Evolutionary conservation across 2,329 filamentous ascomycete genomes (phyloP).

Genomic region (Hypoxylon rubiginosum): DNA sequence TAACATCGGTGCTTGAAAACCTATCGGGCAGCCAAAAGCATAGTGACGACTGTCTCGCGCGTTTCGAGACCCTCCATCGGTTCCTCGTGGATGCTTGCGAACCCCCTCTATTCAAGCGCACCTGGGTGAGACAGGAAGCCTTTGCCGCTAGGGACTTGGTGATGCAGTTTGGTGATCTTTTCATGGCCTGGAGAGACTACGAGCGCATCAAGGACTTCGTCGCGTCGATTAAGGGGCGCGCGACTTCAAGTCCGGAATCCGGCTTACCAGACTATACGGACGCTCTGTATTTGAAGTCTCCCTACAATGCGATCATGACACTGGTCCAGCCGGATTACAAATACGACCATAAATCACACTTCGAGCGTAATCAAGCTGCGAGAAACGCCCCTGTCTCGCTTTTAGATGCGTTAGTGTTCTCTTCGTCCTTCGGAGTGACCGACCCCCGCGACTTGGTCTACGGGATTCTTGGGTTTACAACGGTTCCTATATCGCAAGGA

Average conservation of each 20-base stretch:
- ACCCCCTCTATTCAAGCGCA: constrained; percentile 31
- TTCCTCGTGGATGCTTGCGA: constrained; percentile 21
- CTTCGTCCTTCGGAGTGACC: constrained; percentile 28
- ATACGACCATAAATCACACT: constrained; percentile 11
- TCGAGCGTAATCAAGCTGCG: background rate
- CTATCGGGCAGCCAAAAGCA: constrained; percentile 18
- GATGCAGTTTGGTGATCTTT: constrained; percentile 26
- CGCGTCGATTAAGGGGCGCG: background rate
- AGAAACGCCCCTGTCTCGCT: constrained; percentile 21
- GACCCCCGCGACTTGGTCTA: constrained; percentile 31
- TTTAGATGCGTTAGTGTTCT: constrained; percentile 25
- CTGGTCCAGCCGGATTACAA: constrained; percentile 25
- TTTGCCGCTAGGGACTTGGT: constrained; percentile 27
- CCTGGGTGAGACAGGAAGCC: constrained; percentile 29
- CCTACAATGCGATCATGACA: constrained; percentile 27
- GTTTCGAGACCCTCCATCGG: constrained; percentile 2
- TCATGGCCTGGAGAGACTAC: constrained; percentile 18
- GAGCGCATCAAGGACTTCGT: constrained; percentile 21
- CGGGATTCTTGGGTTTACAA: constrained; percentile 31
- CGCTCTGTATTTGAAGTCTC: constrained; percentile 28
- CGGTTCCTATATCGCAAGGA: constrained; percentile 17
- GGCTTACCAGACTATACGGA: constrained; percentile 15
- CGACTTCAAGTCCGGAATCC: background rate
- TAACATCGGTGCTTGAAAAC: constrained; percentile 23
- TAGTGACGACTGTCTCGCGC: constrained; percentile 16